Evolutionary conservation across 2,329 filamentous ascomycete species (phyloP).

Genomic region (Hypoxylon sp.): DNA sequence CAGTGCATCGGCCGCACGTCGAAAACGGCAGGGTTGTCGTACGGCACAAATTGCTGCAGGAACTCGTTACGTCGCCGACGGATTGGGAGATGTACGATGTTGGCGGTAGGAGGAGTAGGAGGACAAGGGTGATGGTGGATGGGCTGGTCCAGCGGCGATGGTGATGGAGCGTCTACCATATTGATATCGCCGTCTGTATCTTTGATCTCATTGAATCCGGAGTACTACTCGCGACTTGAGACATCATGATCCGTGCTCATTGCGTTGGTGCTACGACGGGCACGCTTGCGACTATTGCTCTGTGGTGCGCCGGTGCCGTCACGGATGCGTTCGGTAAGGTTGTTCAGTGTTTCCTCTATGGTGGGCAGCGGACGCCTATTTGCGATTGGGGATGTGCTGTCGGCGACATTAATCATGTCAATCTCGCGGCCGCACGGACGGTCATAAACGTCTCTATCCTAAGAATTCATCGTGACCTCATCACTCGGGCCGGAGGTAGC

Average conservation of each 20-base stretch:
- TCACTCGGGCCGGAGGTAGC: conserved; percentile 11
- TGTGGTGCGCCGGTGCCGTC: not conserved
- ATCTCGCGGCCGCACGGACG: not conserved
- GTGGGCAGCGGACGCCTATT: conserved; percentile 6
- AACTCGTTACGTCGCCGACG: not conserved
- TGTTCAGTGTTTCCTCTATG: conserved; percentile 15
- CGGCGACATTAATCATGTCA: not conserved
- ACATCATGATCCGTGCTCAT: not conserved
- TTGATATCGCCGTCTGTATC: conserved; percentile 37
- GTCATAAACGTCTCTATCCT: not conserved
- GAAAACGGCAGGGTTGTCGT: conserved; percentile 38
- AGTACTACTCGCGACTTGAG: conserved; percentile 27
- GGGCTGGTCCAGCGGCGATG: not conserved
- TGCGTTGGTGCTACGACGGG: not conserved
- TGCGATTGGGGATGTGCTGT: not conserved
- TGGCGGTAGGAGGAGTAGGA: not conserved
- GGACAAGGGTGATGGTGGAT: not conserved
- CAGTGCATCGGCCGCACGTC: conserved; percentile 29
- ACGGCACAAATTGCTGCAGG: conserved; percentile 34
- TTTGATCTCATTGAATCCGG: conserved; percentile 6
- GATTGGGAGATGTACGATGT: conserved; percentile 38
- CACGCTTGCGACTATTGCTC: not conserved
- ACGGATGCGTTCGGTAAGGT: conserved; percentile 14
- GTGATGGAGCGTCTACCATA: conserved; percentile 31
- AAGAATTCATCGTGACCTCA: not conserved